Conservation (phyloP, 345 rosid species). For the Psidium friedrichsthalianum region DNA sequence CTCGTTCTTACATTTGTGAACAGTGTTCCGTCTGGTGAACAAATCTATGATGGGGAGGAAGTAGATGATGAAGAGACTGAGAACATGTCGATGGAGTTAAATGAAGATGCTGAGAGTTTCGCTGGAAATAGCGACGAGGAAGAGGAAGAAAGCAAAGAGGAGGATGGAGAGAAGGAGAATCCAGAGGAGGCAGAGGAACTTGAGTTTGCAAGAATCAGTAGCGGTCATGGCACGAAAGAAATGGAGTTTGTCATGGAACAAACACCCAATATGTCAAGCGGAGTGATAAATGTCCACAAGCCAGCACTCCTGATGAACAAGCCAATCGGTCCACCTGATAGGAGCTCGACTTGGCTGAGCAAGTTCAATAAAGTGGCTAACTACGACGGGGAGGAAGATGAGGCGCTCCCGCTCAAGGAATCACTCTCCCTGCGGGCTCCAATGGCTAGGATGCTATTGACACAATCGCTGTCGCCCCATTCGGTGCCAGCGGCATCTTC, state of each 20-base stretch:
- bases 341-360: conserved; percentile 40
- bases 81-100: not conserved
- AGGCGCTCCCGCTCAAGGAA: conserved; percentile 11
- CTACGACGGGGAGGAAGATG: conserved; percentile 1
- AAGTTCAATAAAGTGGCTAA: conserved; percentile 13
- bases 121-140: not conserved
- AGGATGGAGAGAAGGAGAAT: conserved; percentile 1
- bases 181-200: not conserved
- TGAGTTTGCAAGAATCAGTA: not conserved
- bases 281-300: conserved; percentile 37
- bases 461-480: not conserved
- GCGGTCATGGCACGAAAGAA: not conserved
- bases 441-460: conserved; percentile 28
- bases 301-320: conserved; percentile 46
- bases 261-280: conserved; percentile 24
- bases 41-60: not conserved
- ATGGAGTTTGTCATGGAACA: conserved; percentile 12
- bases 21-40: not conserved
- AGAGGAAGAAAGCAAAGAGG: conserved; percentile 11
- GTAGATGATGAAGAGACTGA: not conserved
- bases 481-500: conserved; percentile 13
- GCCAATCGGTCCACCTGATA: conserved; percentile 34
- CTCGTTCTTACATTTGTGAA: conserved; percentile 58
- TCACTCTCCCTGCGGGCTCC: conserved; percentile 34
- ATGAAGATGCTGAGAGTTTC: not conserved